Evolutionary conservation across 805 yeast species (phyloP), one percentile per base, ranked within the genome.

Genomic region (Ogataea nitratoaversa): DNA sequence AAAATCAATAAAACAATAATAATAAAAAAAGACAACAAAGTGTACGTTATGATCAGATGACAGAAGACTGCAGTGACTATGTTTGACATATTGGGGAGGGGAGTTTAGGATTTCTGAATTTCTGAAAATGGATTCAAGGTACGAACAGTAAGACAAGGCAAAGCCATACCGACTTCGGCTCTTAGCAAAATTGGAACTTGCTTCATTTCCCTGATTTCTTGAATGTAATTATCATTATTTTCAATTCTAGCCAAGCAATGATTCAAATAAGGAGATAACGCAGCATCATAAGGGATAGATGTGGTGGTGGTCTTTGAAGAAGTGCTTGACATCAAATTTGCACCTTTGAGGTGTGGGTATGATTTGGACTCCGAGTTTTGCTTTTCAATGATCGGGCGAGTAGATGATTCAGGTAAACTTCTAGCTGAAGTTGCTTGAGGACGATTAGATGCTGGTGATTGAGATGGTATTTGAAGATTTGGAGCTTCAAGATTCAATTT

Each of bases 91-190:
- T 12, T 31, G 17, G 34, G 43, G 23, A 29, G 36, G 30, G 39
- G 32, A 22, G 17, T 11, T 42, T 19, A 17, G 27, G 23, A 28
- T 27, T 40, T 52, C 24, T 46, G 47, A 34, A 42, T 42, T 19
- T 42, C 46, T 13, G 51, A 46, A 35, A 90, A 91, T 24, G 99
- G 99, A 55, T 91, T 91, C 56, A 90, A 69, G 7, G 91, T 84
- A 53, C 96, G 76, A 13, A 93, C 96, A 3, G 96, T 87, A 53
- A 91, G 72, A 61, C 97, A 91, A 14, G 99, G 99, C 39, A 91
- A 70, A 2, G 96, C 91, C 90, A 88, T 88, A 37, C 96, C 97
- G 38, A 89, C 78, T 60, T 90, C 98, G 0, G 96, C 88, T 54
- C 96, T 73, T 48, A 93, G 70, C 45, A 91, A 68, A 24, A 91